Conservation (phyloP, 2,329 filamentous ascomycete species). For the Bipolaris victoriae region DNA sequence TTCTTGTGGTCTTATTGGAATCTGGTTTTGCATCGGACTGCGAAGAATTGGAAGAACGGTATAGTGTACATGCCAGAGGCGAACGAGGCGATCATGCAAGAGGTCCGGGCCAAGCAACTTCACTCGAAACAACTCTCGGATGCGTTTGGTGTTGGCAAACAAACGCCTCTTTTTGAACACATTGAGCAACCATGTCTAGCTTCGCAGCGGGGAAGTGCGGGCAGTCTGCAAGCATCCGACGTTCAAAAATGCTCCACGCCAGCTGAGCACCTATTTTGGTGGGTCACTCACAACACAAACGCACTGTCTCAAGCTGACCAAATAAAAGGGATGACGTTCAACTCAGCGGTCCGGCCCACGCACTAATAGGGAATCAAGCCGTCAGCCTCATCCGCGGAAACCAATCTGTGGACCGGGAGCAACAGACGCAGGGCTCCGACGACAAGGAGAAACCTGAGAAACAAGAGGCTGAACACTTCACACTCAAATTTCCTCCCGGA, state of each 20-base stretch:
- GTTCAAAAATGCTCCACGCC: conserved; percentile 42
- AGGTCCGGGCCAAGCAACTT: conserved; percentile 44
- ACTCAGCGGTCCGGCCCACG: conserved; percentile 42
- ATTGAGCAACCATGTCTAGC: conserved; percentile 44
- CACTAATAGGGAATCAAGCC: conserved; percentile 46
- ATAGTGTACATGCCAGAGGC: conserved; percentile 42
- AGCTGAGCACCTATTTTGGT: conserved; percentile 46
- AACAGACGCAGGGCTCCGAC: conserved; percentile 19
- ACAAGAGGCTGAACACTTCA: conserved; percentile 28
- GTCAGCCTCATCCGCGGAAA: conserved; percentile 42
- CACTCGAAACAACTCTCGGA: conserved; percentile 41
- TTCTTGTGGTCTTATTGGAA: conserved; percentile 48
- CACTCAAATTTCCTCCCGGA: conserved; percentile 42
- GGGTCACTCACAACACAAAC: conserved; percentile 33
- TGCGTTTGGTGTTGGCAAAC: conserved; percentile 39
- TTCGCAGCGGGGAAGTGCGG: conserved; percentile 18
- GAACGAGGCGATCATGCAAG: conserved; percentile 43
- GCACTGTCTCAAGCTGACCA: conserved; percentile 42
- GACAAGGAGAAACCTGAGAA: conserved; percentile 23
- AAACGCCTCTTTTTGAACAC: conserved; percentile 42
- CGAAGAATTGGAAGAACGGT: conserved; percentile 40
- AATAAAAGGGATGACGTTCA: conserved; percentile 44
- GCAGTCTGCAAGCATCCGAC: conserved; percentile 35
- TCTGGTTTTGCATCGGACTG: conserved; percentile 36
- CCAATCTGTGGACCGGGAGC: conserved; percentile 38